Conservation (phyloP, 1,139 yeast genomes). For the Taphrina populina region DNA sequence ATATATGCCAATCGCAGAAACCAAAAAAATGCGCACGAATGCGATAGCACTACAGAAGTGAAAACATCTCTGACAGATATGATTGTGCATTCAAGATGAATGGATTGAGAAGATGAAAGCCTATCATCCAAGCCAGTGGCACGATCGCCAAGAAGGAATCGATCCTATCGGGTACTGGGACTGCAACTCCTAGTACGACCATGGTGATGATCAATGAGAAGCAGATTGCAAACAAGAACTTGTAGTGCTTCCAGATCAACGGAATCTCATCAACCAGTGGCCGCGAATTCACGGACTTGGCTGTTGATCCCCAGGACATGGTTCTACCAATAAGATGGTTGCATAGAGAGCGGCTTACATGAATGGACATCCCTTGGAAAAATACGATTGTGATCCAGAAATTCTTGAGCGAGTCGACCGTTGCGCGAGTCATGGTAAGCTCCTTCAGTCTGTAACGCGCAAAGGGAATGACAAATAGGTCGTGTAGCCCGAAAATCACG, state of each 20-base stretch:
- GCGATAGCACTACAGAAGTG: neutral
- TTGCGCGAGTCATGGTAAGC: slow-evolving; percentile 28
- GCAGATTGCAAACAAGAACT: slow-evolving; percentile 10
- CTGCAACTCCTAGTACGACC: slow-evolving; percentile 35
- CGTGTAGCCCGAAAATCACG: slow-evolving; percentile 37
- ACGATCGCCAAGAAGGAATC: slow-evolving; percentile 24
- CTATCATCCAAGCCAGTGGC: slow-evolving; percentile 31
- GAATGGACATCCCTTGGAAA: slow-evolving; percentile 37
- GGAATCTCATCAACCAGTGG: slow-evolving; percentile 38
- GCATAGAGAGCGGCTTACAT: slow-evolving; percentile 35
- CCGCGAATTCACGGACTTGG: slow-evolving; percentile 36
- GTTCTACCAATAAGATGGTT: slow-evolving; percentile 36
- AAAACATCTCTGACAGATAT: slow-evolving; percentile 26
- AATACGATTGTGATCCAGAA: slow-evolving; percentile 36
- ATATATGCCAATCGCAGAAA: too few relatives aligned
- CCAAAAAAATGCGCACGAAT: neutral
- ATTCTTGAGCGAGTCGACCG: slow-evolving; percentile 28
- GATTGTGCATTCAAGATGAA: slow-evolving; percentile 35
- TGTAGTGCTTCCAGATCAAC: slow-evolving; percentile 33
- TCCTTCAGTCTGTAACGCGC: slow-evolving; percentile 35
- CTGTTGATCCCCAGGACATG: slow-evolving; percentile 39
- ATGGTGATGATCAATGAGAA: neutral
- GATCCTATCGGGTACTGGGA: slow-evolving; percentile 36
- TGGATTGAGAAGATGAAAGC: slow-evolving; percentile 36
- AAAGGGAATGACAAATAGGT: slow-evolving; percentile 36